These are phyloP conservation scores for Yamadazyma friedrichii DNA, from an alignment of 1,139 yeast species.

Conservation along the genomic window DNA sequence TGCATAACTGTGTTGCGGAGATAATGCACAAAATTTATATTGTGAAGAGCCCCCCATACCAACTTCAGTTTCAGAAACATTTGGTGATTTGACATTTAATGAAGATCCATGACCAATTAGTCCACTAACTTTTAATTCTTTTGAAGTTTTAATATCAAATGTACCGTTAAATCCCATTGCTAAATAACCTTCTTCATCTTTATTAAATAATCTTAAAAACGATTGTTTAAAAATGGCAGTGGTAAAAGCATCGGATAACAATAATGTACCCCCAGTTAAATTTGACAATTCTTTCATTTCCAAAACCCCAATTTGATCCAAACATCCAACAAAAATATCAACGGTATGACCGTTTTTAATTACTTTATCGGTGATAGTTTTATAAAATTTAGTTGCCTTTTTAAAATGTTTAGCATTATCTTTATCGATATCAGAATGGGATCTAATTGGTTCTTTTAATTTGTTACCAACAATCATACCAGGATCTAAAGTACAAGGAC, in stretches of 20 bases:
- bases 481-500: conserved; percentile 94
- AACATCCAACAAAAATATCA: conserved; percentile 95
- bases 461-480: conserved; percentile 93
- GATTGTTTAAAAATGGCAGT: conserved; percentile 96
- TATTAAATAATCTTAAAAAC: conserved; percentile 79
- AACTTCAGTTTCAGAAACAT: conserved; percentile 88
- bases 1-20: conserved; percentile 86
- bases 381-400: conserved; percentile 86
- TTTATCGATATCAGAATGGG: conserved; percentile 91
- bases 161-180: conserved; percentile 87
- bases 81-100: conserved; percentile 56
- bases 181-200: conserved; percentile 82
- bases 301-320: conserved; percentile 95
- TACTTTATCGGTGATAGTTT: conserved; percentile 66
- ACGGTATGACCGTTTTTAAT: conserved; percentile 80
- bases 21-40: conserved; percentile 79
- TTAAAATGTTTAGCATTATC: conserved; percentile 82
- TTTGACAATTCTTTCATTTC: conserved; percentile 92
- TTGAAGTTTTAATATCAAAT: conserved; percentile 83
- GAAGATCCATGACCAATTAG: conserved; percentile 92
- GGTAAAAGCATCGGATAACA: conserved; percentile 92
- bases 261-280: conserved; percentile 89
- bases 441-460: conserved; percentile 92
- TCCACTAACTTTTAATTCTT: conserved; percentile 88
- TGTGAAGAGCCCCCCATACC: conserved; percentile 91